Percentiles rank a stretch among this genome's conserved stretches.
Conservation (phyloP, 1,139 yeast species). For the Blastobotrys serpentis region DNA sequence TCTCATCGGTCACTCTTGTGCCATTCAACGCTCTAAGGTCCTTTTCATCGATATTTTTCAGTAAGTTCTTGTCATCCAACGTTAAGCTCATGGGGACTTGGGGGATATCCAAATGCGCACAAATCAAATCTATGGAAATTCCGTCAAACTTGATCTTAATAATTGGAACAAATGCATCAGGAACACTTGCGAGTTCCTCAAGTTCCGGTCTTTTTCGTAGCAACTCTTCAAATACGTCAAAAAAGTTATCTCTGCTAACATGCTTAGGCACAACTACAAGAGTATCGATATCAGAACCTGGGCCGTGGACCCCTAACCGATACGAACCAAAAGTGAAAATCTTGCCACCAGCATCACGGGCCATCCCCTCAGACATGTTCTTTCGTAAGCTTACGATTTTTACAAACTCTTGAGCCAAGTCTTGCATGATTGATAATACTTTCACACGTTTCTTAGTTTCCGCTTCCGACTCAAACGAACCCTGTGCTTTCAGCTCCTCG, state of each 20-base stretch:
- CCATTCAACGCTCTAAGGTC: constrained; percentile 90
- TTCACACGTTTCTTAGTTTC: constrained; percentile 78
- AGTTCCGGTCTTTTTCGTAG: constrained; percentile 71
- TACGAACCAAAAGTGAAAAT: constrained; percentile 94
- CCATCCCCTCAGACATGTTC: constrained; percentile 97
- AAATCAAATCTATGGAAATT: constrained; percentile 84
- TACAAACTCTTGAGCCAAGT: constrained; percentile 76
- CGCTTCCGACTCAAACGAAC: constrained; percentile 82
- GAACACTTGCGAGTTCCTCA: constrained; percentile 88
- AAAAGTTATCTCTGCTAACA: constrained; percentile 87
- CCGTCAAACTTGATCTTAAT: constrained; percentile 85
- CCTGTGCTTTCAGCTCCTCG: constrained; percentile 74
- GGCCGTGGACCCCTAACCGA: constrained; percentile 93
- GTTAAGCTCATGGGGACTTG: constrained; percentile 74
- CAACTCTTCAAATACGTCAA: constrained; percentile 68
- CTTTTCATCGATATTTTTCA: constrained; percentile 83
- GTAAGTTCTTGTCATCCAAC: constrained; percentile 76
- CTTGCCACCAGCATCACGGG: constrained; percentile 95
- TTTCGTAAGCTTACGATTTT: constrained; percentile 71
- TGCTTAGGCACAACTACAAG: constrained; percentile 94
- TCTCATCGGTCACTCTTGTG: constrained; percentile 96
- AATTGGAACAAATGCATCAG: constrained; percentile 96
- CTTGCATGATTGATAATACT: constrained; percentile 68
- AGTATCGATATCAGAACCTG: constrained; percentile 97
- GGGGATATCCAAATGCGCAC: constrained; percentile 77